Evolutionary conservation across 2,329 filamentous ascomycete species (phyloP).

Genomic region (Penicillium vulpinum): DNA sequence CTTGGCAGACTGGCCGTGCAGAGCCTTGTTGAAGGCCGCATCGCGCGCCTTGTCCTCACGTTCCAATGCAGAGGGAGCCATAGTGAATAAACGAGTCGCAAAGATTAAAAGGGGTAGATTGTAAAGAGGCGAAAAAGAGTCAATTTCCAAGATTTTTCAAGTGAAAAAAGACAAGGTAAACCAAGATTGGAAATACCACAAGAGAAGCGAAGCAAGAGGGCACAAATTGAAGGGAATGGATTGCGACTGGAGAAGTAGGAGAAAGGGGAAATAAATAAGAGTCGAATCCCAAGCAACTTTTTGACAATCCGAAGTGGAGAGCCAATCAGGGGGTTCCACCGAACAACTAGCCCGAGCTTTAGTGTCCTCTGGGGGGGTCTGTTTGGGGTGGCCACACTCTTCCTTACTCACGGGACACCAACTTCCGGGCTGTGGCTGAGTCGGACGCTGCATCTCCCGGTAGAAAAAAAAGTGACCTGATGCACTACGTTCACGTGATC

Average conservation of each 20-base stretch:
- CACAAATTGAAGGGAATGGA: slow-evolving; percentile 14
- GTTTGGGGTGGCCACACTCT: slow-evolving; percentile 9
- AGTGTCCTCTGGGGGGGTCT: slow-evolving; percentile 1
- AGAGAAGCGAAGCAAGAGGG: slow-evolving; percentile 13
- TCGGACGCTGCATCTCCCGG: slow-evolving; percentile 18
- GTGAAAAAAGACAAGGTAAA: neutral
- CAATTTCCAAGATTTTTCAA: slow-evolving; percentile 1
- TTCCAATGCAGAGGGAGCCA: slow-evolving; percentile 66
- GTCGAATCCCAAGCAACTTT: slow-evolving; percentile 23
- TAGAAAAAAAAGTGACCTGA: slow-evolving; percentile 16
- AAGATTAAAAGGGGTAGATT: slow-evolving; percentile 21
- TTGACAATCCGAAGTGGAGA: slow-evolving; percentile 18
- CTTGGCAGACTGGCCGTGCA: slow-evolving; percentile 74
- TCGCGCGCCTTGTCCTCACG: slow-evolving; percentile 79
- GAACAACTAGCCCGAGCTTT: slow-evolving; percentile 10
- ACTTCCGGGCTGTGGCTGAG: slow-evolving; percentile 23
- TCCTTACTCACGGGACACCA: slow-evolving; percentile 7
- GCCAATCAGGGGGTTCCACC: slow-evolving; percentile 8
- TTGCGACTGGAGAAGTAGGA: slow-evolving; percentile 11
- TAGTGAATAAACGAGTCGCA: slow-evolving; percentile 32
- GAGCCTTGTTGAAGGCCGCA: slow-evolving; percentile 84
- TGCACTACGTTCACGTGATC: slow-evolving; percentile 6
- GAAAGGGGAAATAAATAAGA: slow-evolving; percentile 22
- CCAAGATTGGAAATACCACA: slow-evolving; percentile 9
- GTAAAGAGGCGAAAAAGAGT: slow-evolving; percentile 18